A percentile compares a stretch with the other conserved stretches of the same genome.
Evolutionary conservation across 129 eudicot genomes (phyloP).

Genomic region (Lactuca sativa): DNA sequence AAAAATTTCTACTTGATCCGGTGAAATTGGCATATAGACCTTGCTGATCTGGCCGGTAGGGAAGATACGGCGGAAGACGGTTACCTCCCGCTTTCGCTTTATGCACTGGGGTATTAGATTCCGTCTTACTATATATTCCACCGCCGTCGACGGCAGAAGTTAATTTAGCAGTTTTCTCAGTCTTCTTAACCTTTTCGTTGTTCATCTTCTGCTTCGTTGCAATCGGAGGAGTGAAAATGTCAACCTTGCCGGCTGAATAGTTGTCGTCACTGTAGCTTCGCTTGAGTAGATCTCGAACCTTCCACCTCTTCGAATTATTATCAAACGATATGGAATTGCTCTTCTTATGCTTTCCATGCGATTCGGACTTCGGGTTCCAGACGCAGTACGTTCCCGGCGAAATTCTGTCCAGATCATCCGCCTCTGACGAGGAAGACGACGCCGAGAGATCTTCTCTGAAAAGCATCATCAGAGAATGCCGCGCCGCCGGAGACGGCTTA

Average conservation of each 20-base stretch:
- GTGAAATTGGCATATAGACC: conserved; percentile 19
- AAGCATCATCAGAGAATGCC: conserved; percentile 53
- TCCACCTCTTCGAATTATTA: conserved; percentile 26
- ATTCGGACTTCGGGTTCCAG: conserved; percentile 57
- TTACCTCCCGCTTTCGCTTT: conserved; percentile 15
- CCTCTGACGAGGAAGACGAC: conserved; percentile 54
- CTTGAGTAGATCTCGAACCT: conserved; percentile 36
- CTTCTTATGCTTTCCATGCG: conserved; percentile 43
- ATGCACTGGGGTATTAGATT: conserved; percentile 20
- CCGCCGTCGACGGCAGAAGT: neutral
- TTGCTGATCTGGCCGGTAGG: conserved; percentile 29
- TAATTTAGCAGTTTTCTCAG: conserved; percentile 2
- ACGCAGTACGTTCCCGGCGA: conserved; percentile 63
- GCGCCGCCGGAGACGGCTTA: conserved; percentile 9
- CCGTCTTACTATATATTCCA: conserved; percentile 1
- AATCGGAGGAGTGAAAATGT: conserved; percentile 2
- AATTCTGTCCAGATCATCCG: conserved; percentile 60
- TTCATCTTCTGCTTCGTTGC: conserved; percentile 12
- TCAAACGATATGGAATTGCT: conserved; percentile 44
- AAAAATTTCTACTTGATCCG: conserved; percentile 21
- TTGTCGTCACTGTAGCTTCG: conserved; percentile 38
- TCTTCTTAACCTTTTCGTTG: conserved; percentile 22
- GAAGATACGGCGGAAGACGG: conserved; percentile 27
- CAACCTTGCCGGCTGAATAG: conserved; percentile 21
- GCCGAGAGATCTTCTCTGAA: conserved; percentile 48